Percentiles rank a stretch among this genome's conserved stretches.
Evolutionary conservation across 345 rosid species (phyloP).

Genomic region (Salix viminalis): DNA sequence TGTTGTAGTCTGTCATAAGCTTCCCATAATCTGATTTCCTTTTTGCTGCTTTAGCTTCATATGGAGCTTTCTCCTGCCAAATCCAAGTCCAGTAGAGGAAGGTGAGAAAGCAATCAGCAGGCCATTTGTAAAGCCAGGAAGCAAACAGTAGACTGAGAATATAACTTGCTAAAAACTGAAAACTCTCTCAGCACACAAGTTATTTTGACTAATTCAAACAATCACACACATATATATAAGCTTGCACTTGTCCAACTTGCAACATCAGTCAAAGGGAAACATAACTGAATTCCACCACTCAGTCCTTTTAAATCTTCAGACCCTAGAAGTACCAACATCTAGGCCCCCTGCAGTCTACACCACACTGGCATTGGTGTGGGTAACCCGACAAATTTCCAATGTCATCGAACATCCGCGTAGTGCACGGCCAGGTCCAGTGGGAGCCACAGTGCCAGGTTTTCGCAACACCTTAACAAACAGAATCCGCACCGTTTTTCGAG

Average conservation of each 20-base stretch:
- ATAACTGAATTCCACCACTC: conserved; percentile 6
- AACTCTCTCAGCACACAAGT: background rate
- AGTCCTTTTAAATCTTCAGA: conserved; percentile 7
- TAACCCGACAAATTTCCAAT: background rate
- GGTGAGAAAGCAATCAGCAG: background rate
- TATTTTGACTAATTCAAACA: conserved; percentile 6
- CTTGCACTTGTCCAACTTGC: background rate
- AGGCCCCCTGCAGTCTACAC: background rate
- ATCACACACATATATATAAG: background rate
- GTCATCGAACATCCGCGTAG: background rate
- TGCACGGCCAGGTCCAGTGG: background rate
- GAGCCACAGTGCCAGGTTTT: conserved; percentile 1
- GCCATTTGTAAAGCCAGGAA: background rate
- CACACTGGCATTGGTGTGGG: background rate
- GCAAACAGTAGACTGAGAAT: background rate
- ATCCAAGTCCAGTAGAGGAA: background rate
- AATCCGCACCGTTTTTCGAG: conserved; percentile 4
- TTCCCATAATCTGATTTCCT: conserved; percentile 71
- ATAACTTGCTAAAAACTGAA: background rate
- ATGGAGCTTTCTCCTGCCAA: conserved; percentile 77
- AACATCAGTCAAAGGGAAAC: conserved; percentile 4
- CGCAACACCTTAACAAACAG: conserved; percentile 2
- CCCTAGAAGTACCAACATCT: background rate
- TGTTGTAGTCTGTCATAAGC: conserved; percentile 77
- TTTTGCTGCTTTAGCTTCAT: conserved; percentile 76